Base-by-base conservation (phyloP, 805 yeast genomes). In the Lipomyces mesembrius region DNA sequence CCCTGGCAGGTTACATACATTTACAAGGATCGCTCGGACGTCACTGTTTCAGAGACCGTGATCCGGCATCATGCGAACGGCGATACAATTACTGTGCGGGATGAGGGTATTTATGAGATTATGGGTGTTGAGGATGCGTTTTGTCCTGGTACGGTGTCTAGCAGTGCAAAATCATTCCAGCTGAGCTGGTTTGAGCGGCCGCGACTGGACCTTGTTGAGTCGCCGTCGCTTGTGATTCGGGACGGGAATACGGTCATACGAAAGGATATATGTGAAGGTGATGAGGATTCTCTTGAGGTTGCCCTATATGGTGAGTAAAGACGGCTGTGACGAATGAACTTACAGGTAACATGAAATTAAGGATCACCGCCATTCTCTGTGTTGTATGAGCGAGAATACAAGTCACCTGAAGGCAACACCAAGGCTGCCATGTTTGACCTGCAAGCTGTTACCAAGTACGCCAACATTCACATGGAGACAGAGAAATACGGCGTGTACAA, bases 401-500 rank as follows among this genome's bases (percentile, higher is more conserved):
- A n/a, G 53, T 17, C 37, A 9, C 17, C 20, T 2, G 52, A 5
- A 22, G 52, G 37, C 56, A 58, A n/a, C 12, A 11, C 34, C 12
- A 34, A 57, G 37, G 37, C 62, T 25, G 46, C 32, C 39, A 25
- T 51, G 54, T 60, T 64, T 34, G 71, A 77, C 75, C 72, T 84
- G 32, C 86, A 85, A 60, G 84, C 87, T 6, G 82, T 86, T 0
- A 84, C 86, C 27, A 83, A 81, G 73, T 81, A 79, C 72, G 85
- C 86, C 1, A 80, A 83, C 3, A 74, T 85, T 25, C 81, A 79
- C 67, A 72, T 85, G 65, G 79, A 79, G 14, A 79, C 84, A 32
- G 53, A 69, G n/a, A 73, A 71, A 55, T 74, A 84, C 62, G 98
- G 98, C 2, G 79, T 77, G 17, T 89, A 88, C 75, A 82, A 81